phyloP scores from a whole-genome alignment of 768 basidiomycete genomes.

The Auricularia heimuer region DNA sequence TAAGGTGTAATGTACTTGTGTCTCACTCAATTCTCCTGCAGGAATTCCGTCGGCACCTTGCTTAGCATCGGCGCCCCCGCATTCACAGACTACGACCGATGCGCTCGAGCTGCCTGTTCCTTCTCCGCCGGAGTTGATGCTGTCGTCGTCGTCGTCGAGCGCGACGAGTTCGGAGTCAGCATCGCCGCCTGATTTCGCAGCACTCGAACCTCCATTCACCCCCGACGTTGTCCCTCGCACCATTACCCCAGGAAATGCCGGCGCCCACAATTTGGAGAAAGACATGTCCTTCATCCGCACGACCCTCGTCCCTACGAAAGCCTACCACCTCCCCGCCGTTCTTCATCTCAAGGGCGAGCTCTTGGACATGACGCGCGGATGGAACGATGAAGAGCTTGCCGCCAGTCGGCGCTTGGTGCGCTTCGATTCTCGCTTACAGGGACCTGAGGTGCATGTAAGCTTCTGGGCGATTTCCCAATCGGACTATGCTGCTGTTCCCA shows the following conservation, averaged over 20 bases:
- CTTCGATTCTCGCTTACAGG: slow-evolving; percentile 71
- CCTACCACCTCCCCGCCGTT: slow-evolving; percentile 4
- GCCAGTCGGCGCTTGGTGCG: slow-evolving; percentile 77
- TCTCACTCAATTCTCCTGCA: not conserved
- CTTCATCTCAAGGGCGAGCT: slow-evolving; percentile 8
- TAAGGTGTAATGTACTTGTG: not conserved
- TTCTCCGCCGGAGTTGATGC: slow-evolving; percentile 79
- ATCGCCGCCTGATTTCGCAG: not conserved
- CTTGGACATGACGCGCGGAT: slow-evolving; percentile 24
- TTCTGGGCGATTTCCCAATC: slow-evolving; percentile 67
- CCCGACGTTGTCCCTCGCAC: not conserved
- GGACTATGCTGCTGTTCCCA: slow-evolving; percentile 41
- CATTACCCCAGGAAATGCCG: not conserved
- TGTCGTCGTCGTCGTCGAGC: slow-evolving; percentile 50
- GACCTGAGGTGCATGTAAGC: slow-evolving; percentile 63
- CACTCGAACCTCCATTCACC: not conserved
- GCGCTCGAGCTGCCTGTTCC: slow-evolving; percentile 52
- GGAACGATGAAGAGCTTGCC: slow-evolving; percentile 55
- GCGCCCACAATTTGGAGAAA: not conserved
- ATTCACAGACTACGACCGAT: not conserved
- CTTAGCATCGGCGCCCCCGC: not conserved
- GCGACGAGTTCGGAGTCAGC: not conserved
- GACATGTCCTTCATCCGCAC: not conserved
- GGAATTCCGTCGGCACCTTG: not conserved
- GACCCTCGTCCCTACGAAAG: slow-evolving; percentile 3